phyloP scores from a whole-genome alignment of 768 basidiomycete species.

The Hemileccinum rubropunctum region DNA sequence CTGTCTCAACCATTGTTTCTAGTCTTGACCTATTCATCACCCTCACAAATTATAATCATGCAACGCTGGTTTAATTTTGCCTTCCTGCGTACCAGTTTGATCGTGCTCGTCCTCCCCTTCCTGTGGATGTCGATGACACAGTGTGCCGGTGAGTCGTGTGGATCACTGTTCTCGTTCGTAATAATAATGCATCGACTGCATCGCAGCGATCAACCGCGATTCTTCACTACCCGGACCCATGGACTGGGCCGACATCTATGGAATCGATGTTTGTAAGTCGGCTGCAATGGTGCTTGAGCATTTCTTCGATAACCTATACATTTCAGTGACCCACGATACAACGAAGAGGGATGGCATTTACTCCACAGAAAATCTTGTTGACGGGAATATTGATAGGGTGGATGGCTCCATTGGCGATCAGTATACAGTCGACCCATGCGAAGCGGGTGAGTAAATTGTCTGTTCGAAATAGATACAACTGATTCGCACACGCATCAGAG shows the following conservation, averaged over 20 bases:
- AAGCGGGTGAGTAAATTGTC: too few relatives aligned
- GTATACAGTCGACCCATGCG: too few relatives aligned
- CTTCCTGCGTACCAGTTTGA: background rate
- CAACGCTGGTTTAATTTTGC: background rate
- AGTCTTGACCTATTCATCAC: background rate
- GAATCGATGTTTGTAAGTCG: constrained; percentile 2
- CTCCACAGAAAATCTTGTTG: too few relatives aligned
- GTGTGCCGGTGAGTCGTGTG: constrained; percentile 5
- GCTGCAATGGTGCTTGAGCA: too few relatives aligned
- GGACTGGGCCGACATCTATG: background rate
- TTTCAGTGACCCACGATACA: too few relatives aligned
- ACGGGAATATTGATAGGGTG: too few relatives aligned
- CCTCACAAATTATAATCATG: background rate
- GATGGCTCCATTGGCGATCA: too few relatives aligned
- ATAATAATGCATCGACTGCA: background rate
- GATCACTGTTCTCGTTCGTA: background rate
- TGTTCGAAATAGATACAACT: too few relatives aligned
- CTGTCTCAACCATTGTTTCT: background rate
- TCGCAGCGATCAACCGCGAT: constrained; percentile 2
- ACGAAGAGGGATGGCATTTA: too few relatives aligned
- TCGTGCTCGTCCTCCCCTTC: background rate
- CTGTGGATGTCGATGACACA: constrained; percentile 3
- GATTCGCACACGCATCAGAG: too few relatives aligned
- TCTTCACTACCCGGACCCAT: background rate
- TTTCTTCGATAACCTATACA: too few relatives aligned